These are phyloP conservation scores for Pythium vanterpoolii DNA, from an alignment of 352 stramenopile genomes.

Conservation along the genomic window DNA sequence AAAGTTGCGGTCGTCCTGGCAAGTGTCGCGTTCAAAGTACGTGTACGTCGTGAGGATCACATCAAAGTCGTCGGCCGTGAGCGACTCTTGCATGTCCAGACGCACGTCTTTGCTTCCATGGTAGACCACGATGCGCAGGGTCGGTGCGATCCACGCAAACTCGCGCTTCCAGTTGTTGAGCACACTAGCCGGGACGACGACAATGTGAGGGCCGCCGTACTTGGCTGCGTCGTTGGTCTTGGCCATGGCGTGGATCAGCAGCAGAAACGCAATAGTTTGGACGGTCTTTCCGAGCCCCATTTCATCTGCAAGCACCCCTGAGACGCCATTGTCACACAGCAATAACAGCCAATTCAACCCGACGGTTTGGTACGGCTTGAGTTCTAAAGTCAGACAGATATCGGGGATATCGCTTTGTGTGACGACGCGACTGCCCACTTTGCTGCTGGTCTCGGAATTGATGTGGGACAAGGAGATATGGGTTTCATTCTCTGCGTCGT, in stretches of 20 bases:
- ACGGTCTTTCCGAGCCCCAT: conserved; percentile 95
- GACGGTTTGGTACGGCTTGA: conserved; percentile 87
- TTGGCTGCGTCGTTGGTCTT: conserved; percentile 27
- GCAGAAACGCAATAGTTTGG: conserved; percentile 79
- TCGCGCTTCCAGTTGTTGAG: conserved; percentile 93
- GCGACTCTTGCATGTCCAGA: conserved; percentile 47
- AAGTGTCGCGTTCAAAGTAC: conserved; percentile 89
- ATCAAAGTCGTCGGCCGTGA: conserved; percentile 61
- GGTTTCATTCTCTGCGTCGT: conserved; percentile 34
- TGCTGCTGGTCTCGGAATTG: conserved; percentile 10
- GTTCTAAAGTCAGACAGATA: conserved; percentile 59
- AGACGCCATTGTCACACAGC: conserved; percentile 76
- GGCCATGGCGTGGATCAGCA: conserved; percentile 52
- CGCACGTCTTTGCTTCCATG: conserved; percentile 69
- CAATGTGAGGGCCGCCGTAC: conserved; percentile 73
- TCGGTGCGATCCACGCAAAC: conserved; percentile 90
- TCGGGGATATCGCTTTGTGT: conserved; percentile 67
- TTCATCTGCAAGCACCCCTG: conserved; percentile 80
- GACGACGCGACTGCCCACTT: conserved; percentile 39
- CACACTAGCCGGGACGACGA: conserved; percentile 92
- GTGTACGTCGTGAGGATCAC: conserved; percentile 90
- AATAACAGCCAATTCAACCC: conserved; percentile 82
- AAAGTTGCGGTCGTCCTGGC: conserved; percentile 79
- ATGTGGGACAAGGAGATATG: conserved; percentile 67
- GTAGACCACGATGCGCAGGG: conserved; percentile 85